Percentiles rank a stretch among this genome's conserved stretches.
Conservation (phyloP, 495 filamentous ascomycete species). For the Trichoderma virens region DNA sequence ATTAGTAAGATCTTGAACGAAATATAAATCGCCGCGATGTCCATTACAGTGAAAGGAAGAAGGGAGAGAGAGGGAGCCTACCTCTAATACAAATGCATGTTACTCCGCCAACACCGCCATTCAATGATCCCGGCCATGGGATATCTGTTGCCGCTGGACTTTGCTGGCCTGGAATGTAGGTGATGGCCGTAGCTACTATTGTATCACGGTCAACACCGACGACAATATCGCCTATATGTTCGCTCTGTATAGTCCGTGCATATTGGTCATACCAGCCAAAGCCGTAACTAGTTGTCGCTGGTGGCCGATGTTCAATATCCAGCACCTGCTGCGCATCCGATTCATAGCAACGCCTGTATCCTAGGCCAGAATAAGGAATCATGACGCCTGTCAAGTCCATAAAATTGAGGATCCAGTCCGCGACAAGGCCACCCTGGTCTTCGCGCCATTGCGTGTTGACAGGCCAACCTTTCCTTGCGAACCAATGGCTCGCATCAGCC, state of each 20-base stretch:
- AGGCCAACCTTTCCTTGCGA: conserved; percentile 49
- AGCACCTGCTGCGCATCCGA: conserved; percentile 46
- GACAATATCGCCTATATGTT: conserved; percentile 43
- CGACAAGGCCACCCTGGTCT: conserved; percentile 36
- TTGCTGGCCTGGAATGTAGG: conserved; percentile 44
- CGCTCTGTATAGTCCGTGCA: conserved; percentile 35
- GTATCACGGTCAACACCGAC: conserved; percentile 33
- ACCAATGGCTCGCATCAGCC: conserved; percentile 44
- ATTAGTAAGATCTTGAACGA: background rate
- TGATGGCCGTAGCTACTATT: conserved; percentile 49
- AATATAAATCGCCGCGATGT: conserved; percentile 9
- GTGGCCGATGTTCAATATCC: conserved; percentile 42
- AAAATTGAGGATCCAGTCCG: conserved; percentile 49
- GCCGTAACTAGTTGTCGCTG: conserved; percentile 29
- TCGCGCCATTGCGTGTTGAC: conserved; percentile 37
- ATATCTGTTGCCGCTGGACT: conserved; percentile 48
- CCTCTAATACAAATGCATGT: conserved; percentile 53
- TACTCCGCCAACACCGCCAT: conserved; percentile 48
- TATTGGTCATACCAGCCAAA: conserved; percentile 52
- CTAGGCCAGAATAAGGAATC: conserved; percentile 26
- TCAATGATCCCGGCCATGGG: conserved; percentile 50
- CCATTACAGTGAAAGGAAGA: background rate
- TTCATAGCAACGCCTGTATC: conserved; percentile 42
- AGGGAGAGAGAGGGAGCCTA: conserved; percentile 17
- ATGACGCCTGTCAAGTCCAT: conserved; percentile 40